Conservation (phyloP, 2,329 filamentous ascomycete genomes). For the Lizonia empirigonia region DNA sequence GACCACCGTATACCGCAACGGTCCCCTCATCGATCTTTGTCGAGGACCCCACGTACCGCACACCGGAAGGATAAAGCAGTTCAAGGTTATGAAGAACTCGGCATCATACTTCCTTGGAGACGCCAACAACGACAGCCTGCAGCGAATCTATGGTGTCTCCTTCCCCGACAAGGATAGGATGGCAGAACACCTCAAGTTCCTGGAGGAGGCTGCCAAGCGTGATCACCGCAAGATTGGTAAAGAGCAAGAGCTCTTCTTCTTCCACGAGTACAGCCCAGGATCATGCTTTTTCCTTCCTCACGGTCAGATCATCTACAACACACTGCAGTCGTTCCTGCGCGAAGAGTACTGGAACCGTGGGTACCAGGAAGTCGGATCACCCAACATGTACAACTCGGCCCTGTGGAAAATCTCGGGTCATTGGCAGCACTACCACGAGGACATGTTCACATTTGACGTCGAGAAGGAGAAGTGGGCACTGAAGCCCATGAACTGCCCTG, state of each 20-base stretch:
- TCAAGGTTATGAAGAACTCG: conserved; percentile 88
- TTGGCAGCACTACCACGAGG: conserved; percentile 89
- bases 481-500: conserved; percentile 99
- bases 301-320: conserved; percentile 91
- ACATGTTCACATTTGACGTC: conserved; percentile 87
- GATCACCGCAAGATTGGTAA: conserved; percentile 93
- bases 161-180: conserved; percentile 97
- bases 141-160: conserved; percentile 94
- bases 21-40: conserved; percentile 93
- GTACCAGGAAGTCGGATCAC: conserved; percentile 93
- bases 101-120: conserved; percentile 94
- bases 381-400: conserved; percentile 93
- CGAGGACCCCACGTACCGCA: conserved; percentile 92
- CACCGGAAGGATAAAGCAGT: conserved; percentile 91
- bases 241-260: conserved; percentile 98
- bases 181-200: conserved; percentile 89
- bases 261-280: conserved; percentile 90
- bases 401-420: conserved; percentile 96
- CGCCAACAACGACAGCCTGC: conserved; percentile 89
- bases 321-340: conserved; percentile 78
- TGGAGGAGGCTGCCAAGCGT: conserved; percentile 97
- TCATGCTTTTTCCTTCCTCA: conserved; percentile 92
- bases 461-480: conserved; percentile 86
- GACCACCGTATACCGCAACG: conserved; percentile 93
- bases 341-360: conserved; percentile 91